Conservation (phyloP, 1,139 yeast species). For the Lodderomyces elongisporus region DNA sequence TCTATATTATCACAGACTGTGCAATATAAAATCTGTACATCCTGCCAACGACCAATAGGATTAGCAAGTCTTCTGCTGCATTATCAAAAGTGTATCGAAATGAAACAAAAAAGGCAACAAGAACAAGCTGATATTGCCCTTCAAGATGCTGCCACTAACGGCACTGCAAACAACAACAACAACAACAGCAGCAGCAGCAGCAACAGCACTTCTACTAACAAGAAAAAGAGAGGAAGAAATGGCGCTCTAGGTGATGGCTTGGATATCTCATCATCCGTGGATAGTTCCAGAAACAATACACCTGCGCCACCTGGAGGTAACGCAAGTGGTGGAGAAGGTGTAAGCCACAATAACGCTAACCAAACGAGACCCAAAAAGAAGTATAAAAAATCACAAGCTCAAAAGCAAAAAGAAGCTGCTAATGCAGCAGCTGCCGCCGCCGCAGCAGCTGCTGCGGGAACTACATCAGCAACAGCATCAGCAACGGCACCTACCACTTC, state of each 20-base stretch:
- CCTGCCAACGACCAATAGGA: conserved; percentile 62
- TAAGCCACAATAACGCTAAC: conserved; percentile 1
- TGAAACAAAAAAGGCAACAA: conserved; percentile 38
- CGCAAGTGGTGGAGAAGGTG: conserved; percentile 2
- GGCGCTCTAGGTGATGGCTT: conserved; percentile 22
- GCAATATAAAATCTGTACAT: conserved; percentile 59
- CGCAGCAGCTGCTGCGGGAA: conserved; percentile 25
- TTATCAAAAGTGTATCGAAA: conserved; percentile 43
- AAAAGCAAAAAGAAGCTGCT: conserved; percentile 46
- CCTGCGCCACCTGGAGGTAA: conserved; percentile 24
- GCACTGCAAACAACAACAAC: too few species aligned
- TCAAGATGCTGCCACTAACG: conserved; percentile 7
- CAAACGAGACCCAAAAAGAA: conserved; percentile 37
- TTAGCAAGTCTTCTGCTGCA: conserved; percentile 42
- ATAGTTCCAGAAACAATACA: conserved; percentile 37
- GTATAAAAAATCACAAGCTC: conserved; percentile 41
- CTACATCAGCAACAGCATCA: conserved; percentile 8
- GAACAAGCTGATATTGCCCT: conserved; percentile 18
- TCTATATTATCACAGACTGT: conserved; percentile 41
- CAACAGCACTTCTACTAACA: conserved; percentile 7
- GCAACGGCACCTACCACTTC: conserved; percentile 25
- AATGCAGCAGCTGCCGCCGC: conserved; percentile 45
- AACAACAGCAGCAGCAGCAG: neutral
- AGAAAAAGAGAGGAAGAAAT: conserved; percentile 31
- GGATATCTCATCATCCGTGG: conserved; percentile 36